Conservation (phyloP, 192 early-diverging fungal genomes). For the Physocladia obscura region DNA sequence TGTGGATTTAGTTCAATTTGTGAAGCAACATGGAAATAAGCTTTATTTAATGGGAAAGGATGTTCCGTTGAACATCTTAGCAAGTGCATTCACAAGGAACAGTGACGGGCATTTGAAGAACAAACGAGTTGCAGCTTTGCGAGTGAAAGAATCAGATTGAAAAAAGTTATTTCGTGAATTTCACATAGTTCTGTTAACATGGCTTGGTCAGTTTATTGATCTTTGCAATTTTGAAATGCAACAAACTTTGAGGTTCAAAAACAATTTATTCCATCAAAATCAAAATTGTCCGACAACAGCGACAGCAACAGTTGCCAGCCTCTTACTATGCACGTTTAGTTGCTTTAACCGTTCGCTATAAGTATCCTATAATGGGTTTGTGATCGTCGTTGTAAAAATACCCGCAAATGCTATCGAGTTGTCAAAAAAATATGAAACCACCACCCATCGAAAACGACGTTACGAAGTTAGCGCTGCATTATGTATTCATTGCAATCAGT, state of each 20-base stretch:
- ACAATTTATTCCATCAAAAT: too few relatives aligned
- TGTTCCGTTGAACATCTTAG: constrained; percentile 65
- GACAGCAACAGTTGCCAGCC: too few relatives aligned
- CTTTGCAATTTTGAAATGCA: too few relatives aligned
- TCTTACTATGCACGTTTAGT: neutral
- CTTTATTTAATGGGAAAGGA: constrained; percentile 83
- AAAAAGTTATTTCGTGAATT: too few relatives aligned
- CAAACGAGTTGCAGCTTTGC: too few relatives aligned
- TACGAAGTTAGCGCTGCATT: neutral
- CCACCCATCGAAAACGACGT: neutral
- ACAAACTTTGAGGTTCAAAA: too few relatives aligned
- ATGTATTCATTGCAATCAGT: neutral
- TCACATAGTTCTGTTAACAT: too few relatives aligned
- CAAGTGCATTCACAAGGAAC: constrained; percentile 59
- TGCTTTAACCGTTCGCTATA: neutral
- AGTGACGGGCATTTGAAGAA: constrained; percentile 44
- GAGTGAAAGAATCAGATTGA: too few relatives aligned
- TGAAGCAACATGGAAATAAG: constrained; percentile 64
- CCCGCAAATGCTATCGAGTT: too few relatives aligned
- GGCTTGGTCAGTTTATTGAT: too few relatives aligned
- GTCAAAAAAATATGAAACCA: neutral
- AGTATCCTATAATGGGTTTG: neutral
- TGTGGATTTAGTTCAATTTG: neutral
- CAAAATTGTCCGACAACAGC: too few relatives aligned
- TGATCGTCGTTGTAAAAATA: too few relatives aligned